Conservation (phyloP, 129 eudicot genomes). For the Arctium lappa region DNA sequence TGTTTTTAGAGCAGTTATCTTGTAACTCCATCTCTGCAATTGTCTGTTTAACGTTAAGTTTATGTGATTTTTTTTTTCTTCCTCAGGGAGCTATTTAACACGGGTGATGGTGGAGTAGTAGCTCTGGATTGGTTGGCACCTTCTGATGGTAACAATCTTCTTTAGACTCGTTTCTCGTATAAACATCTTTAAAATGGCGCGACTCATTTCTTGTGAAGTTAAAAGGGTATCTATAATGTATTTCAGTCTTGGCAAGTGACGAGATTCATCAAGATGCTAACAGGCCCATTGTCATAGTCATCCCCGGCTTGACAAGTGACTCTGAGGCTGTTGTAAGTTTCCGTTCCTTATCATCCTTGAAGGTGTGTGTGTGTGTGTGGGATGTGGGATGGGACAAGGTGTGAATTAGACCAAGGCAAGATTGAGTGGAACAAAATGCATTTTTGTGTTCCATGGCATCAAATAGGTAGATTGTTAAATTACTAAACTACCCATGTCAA, state of each 20-base stretch:
- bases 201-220: background rate
- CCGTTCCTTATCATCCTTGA: background rate
- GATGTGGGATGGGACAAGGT: no score
- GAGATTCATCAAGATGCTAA: constrained; percentile 46
- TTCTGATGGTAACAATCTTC: constrained; percentile 42
- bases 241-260: constrained; percentile 35
- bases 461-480: background rate
- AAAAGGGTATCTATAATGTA: background rate
- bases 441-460: no score
- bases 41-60: background rate
- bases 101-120: constrained; percentile 89
- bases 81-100: constrained; percentile 60
- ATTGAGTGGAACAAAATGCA: no score
- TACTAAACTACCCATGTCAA: background rate
- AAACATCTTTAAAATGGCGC: background rate
- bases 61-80: background rate
- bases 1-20: background rate
- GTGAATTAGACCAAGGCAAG: no score
- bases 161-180: background rate
- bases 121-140: constrained; percentile 79
- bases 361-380: no score
- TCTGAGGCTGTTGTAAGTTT: constrained; percentile 69
- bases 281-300: constrained; percentile 64
- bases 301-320: constrained; percentile 90
- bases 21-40: background rate